These are phyloP conservation scores for Pisolithus microcarpus DNA, from an alignment of 768 basidiomycete genomes.

Conservation along the genomic window DNA sequence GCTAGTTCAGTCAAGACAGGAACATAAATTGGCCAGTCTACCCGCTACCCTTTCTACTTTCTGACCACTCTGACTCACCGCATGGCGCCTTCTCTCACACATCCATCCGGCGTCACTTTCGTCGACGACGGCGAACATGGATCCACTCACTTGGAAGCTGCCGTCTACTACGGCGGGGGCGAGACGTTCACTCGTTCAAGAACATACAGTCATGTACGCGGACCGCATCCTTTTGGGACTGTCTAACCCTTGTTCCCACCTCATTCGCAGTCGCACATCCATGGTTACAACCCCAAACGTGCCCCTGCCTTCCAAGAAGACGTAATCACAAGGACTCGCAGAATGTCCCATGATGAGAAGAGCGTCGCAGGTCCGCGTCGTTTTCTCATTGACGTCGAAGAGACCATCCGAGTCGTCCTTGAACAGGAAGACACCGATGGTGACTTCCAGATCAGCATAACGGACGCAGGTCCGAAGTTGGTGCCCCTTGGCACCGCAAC, in stretches of 20 bases:
- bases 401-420: slow-evolving; percentile 91
- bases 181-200: slow-evolving; percentile 76
- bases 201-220: slow-evolving; percentile 79
- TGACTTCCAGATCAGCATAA: slow-evolving; percentile 94
- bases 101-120: slow-evolving; percentile 60
- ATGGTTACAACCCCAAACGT: slow-evolving; percentile 65
- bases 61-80: slow-evolving; percentile 3
- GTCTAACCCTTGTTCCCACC: slow-evolving; percentile 16
- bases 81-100: slow-evolving; percentile 62
- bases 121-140: slow-evolving; percentile 50
- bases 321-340: slow-evolving; percentile 60
- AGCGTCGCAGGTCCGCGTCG: slow-evolving; percentile 71
- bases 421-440: slow-evolving; percentile 98
- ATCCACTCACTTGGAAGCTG: slow-evolving; percentile 58
- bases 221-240: slow-evolving; percentile 5
- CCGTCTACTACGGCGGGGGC: slow-evolving; percentile 75
- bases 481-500: slow-evolving; percentile 94
- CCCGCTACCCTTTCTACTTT: slow-evolving; percentile 8
- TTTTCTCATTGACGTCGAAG: slow-evolving; percentile 96
- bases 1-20: slow-evolving; percentile 8
- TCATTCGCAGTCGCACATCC: slow-evolving; percentile 52
- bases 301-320: slow-evolving; percentile 73
- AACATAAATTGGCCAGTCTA: slow-evolving; percentile 12
- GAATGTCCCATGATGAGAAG: slow-evolving; percentile 93
- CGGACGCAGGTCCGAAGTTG: slow-evolving; percentile 94